Percentiles rank a stretch among this genome's conserved stretches.
phyloP scores from a whole-genome alignment of 257 asterid genomes.

The Ballota nigra region DNA sequence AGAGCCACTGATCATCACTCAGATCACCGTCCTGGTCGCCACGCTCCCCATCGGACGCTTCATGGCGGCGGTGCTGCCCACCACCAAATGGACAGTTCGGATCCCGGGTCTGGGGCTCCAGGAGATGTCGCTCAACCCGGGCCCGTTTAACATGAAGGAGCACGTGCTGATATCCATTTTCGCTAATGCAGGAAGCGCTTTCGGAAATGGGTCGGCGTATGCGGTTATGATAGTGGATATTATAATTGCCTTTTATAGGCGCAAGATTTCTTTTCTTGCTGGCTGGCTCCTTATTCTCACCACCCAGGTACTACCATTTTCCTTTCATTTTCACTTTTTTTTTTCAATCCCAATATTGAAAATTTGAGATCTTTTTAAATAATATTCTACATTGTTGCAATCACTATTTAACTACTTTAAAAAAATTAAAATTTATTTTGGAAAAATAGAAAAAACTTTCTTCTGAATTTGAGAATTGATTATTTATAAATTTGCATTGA shows the following conservation, averaged over 20 bases:
- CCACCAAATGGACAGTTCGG: conserved; percentile 37
- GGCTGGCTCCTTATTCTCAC: conserved; percentile 75
- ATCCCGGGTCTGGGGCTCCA: conserved; percentile 46
- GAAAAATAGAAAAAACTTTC: too few species aligned
- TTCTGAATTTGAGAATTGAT: too few species aligned
- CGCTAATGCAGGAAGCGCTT: conserved; percentile 78
- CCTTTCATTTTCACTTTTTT: not conserved
- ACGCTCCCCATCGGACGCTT: conserved; percentile 68
- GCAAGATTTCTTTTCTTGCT: conserved; percentile 58
- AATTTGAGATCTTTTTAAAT: too few species aligned
- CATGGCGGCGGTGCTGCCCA: conserved; percentile 72
- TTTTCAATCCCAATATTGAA: too few species aligned
- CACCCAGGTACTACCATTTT: conserved; percentile 51
- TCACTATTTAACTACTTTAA: too few species aligned
- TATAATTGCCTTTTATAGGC: conserved; percentile 51
- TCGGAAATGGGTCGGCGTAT: conserved; percentile 75
- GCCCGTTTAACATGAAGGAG: conserved; percentile 83
- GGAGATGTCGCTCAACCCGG: conserved; percentile 66
- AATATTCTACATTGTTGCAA: too few species aligned
- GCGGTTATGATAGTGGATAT: conserved; percentile 74
- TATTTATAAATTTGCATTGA: too few species aligned
- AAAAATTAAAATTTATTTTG: too few species aligned
- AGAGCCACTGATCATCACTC: conserved; percentile 65
- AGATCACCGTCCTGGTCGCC: conserved; percentile 65
- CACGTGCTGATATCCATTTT: conserved; percentile 72